Evolutionary conservation across 305 asterid species (phyloP), one percentile per base, ranked within the genome.

Genomic region (Fraxinus platypoda): DNA sequence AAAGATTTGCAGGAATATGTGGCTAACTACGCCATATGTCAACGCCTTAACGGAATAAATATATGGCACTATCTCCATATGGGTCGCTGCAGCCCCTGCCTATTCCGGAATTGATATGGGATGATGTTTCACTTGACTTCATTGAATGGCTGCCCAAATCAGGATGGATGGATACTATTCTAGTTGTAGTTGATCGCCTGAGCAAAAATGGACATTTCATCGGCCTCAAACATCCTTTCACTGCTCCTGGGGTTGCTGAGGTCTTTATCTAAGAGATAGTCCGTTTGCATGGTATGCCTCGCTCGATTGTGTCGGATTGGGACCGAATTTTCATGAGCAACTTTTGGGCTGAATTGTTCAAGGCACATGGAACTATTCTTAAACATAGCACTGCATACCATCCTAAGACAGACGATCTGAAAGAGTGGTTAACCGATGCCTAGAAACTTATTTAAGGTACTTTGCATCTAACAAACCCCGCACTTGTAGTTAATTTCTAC

Each of bases 231-330:
- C 78, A 80, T 19, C 83, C 79, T 0, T 80, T 30, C 26, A 46
- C 62, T 3, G 74, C 72, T 6, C 34, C 11, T 8, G 3, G n/a
- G 3, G 75, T 79, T 1, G 72, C 74, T 0, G 12, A 12, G 21
- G 1, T 52, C 17, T 80, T 71, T 38, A 8, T 38, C 12, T n/a
- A 43, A n/a, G 72, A 31, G 68, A 52, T 26, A 46, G 46, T 72
- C 4, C 31, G 37, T 3, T 21, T 80, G 8, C 83, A 80, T 33
- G 83, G 74, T 30, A n/a, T 80, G 9, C 79, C 79, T 8, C 8
- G 11, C 9, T 28, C 38, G 31, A 73, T 33, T 1, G 4, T 54
- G 8, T 71, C 54, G 1, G 37, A 75, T 6, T 25, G n/a, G 23
- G 74, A 34, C 13, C 37, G 28, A 11, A n/a, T 38, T 2, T 73